Conservation (phyloP, 108 stramenopile species). For the Nitzschia inconspicua region DNA sequence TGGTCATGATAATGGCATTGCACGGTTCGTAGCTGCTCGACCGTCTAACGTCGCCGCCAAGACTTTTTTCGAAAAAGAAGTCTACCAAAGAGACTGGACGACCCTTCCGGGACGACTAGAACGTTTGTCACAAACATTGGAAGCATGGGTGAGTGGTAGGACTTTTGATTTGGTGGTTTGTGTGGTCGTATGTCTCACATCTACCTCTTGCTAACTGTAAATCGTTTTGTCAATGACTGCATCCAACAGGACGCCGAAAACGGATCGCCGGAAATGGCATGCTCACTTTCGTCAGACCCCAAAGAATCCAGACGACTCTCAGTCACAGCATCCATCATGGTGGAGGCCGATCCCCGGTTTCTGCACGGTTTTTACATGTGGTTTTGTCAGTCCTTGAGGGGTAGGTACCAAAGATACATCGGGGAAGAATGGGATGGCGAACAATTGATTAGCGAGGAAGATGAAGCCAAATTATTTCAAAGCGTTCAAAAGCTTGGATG, state of each 20-base stretch:
- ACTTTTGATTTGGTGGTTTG: neutral
- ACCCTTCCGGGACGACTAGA: slow-evolving; percentile 36
- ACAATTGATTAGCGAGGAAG: slow-evolving; percentile 17
- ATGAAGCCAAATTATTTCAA: slow-evolving; percentile 29
- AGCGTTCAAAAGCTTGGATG: slow-evolving; percentile 50
- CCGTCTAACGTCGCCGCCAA: slow-evolving; percentile 32
- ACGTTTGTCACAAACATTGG: slow-evolving; percentile 14
- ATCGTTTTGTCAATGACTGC: neutral
- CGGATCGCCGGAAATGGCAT: slow-evolving; percentile 13
- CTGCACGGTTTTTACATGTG: slow-evolving; percentile 36
- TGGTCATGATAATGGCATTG: too few species aligned
- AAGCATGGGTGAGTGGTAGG: slow-evolving; percentile 20
- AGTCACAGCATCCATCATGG: slow-evolving; percentile 59
- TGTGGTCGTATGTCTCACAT: slow-evolving; percentile 3
- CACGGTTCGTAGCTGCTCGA: too few species aligned
- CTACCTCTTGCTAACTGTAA: neutral
- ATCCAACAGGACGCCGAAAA: slow-evolving; percentile 8
- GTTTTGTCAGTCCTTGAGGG: slow-evolving; percentile 38
- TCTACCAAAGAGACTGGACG: slow-evolving; percentile 21
- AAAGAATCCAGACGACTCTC: slow-evolving; percentile 45
- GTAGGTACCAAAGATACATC: slow-evolving; percentile 35
- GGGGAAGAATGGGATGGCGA: slow-evolving; percentile 30
- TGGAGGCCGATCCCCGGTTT: slow-evolving; percentile 34
- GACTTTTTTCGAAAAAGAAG: slow-evolving; percentile 36
- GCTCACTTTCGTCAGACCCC: slow-evolving; percentile 35